Evolutionary conservation across 352 stramenopile genomes (phyloP).

Genomic region (Albugo laibachii): DNA sequence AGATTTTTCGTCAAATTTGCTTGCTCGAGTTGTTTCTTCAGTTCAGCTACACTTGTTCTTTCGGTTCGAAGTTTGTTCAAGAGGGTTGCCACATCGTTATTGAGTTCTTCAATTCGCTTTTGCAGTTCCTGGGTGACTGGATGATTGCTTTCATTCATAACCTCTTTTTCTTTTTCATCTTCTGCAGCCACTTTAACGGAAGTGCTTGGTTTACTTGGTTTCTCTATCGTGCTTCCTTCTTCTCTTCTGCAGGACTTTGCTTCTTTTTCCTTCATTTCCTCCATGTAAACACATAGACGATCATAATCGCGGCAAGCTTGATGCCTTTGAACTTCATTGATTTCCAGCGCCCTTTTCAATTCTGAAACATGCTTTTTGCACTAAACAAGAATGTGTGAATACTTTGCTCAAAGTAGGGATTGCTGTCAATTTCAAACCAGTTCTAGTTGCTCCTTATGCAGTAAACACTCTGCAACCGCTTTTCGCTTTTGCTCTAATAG

Average conservation of each 20-base stretch:
- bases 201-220: background rate
- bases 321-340: slow-evolving; percentile 62
- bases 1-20: too few relatives aligned
- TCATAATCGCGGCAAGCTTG: slow-evolving; percentile 56
- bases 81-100: slow-evolving; percentile 17
- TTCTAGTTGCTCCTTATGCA: slow-evolving; percentile 29
- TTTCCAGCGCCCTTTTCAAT: slow-evolving; percentile 40
- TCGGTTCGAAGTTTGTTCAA: slow-evolving; percentile 28
- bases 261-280: slow-evolving; percentile 3
- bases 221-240: slow-evolving; percentile 10
- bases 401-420: background rate
- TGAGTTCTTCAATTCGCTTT: slow-evolving; percentile 16
- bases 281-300: slow-evolving; percentile 24
- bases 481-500: slow-evolving; percentile 35
- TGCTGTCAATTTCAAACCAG: slow-evolving; percentile 15
- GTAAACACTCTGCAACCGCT: slow-evolving; percentile 18
- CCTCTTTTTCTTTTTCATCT: background rate
- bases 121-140: slow-evolving; percentile 14
- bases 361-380: slow-evolving; percentile 30
- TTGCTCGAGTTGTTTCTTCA: slow-evolving; percentile 39
- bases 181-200: background rate
- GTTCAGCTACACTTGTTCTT: slow-evolving; percentile 15
- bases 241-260: slow-evolving; percentile 6
- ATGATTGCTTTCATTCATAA: slow-evolving; percentile 3
- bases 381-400: slow-evolving; percentile 8